Evolutionary conservation across 805 yeast genomes (phyloP).

Genomic region (Metschnikowia lochheadii): DNA sequence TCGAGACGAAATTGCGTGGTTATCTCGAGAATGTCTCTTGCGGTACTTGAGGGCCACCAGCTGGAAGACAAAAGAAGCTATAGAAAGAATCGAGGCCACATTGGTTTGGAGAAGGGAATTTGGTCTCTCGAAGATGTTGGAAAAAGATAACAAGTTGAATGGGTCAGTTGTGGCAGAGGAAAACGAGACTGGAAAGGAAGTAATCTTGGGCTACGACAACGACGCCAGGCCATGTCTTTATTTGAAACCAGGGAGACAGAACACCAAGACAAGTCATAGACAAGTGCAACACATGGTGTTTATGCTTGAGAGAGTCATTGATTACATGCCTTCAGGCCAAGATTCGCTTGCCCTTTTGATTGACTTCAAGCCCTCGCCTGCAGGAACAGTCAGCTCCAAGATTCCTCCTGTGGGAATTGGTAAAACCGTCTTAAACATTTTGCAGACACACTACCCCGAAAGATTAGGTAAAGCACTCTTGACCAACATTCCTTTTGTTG

Average conservation of each 20-base stretch:
- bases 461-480: slow-evolving; percentile 88
- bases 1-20: slow-evolving; percentile 77
- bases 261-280: slow-evolving; percentile 81
- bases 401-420: slow-evolving; percentile 89
- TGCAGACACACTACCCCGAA: slow-evolving; percentile 97
- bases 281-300: slow-evolving; percentile 96
- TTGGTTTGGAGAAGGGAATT: slow-evolving; percentile 92
- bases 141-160: slow-evolving; percentile 48
- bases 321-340: slow-evolving; percentile 95
- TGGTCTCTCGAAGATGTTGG: slow-evolving; percentile 49
- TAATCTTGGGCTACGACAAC: slow-evolving; percentile 85
- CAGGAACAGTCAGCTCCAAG: slow-evolving; percentile 51
- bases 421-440: slow-evolving; percentile 84
- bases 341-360: slow-evolving; percentile 88
- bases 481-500: slow-evolving; percentile 91
- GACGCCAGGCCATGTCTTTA: slow-evolving; percentile 89
- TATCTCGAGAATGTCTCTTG: slow-evolving; percentile 84
- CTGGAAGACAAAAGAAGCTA: slow-evolving; percentile 74
- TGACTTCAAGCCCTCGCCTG: slow-evolving; percentile 82
- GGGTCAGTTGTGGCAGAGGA: slow-evolving; percentile 57
- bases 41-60: slow-evolving; percentile 92
- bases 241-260: slow-evolving; percentile 91
- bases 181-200: slow-evolving; percentile 89
- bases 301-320: slow-evolving; percentile 88
- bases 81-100: slow-evolving; percentile 69